Conservation (phyloP, 768 basidiomycete genomes). For the Tylopilus sp. region DNA sequence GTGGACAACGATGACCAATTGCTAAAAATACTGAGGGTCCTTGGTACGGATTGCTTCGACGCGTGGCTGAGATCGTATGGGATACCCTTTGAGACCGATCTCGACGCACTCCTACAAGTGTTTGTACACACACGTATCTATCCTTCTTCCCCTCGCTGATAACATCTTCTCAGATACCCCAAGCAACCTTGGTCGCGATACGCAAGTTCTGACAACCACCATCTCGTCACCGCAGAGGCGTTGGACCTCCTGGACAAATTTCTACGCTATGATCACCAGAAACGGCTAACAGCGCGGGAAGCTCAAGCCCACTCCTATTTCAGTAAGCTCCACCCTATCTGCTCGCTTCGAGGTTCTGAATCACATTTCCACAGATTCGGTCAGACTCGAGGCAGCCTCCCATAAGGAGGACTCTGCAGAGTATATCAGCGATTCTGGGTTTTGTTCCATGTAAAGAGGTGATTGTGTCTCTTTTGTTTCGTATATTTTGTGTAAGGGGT, state of each 20-base stretch:
- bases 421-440: constrained; percentile 47
- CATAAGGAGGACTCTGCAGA: constrained; percentile 39
- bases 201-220: constrained; percentile 55
- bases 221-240: constrained; percentile 57
- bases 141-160: constrained; percentile 1
- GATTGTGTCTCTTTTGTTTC: too few relatives aligned
- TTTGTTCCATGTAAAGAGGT: constrained; percentile 37
- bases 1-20: constrained; percentile 73
- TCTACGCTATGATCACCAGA: constrained; percentile 66
- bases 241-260: constrained; percentile 66
- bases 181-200: constrained; percentile 65
- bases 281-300: constrained; percentile 64
- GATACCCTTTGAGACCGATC: constrained; percentile 63
- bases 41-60: constrained; percentile 67
- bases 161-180: constrained; percentile 43
- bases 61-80: constrained; percentile 56
- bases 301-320: constrained; percentile 67
- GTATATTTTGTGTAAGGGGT: neutral
- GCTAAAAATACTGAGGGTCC: constrained; percentile 62
- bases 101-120: constrained; percentile 53
- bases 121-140: constrained; percentile 22
- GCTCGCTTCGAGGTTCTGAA: constrained; percentile 12
- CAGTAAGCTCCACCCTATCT: constrained; percentile 35
- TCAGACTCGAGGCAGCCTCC: constrained; percentile 45
- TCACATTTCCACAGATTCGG: constrained; percentile 37